Conservation (phyloP, 345 rosid genomes). For the Eucalyptus polyanthemos region DNA sequence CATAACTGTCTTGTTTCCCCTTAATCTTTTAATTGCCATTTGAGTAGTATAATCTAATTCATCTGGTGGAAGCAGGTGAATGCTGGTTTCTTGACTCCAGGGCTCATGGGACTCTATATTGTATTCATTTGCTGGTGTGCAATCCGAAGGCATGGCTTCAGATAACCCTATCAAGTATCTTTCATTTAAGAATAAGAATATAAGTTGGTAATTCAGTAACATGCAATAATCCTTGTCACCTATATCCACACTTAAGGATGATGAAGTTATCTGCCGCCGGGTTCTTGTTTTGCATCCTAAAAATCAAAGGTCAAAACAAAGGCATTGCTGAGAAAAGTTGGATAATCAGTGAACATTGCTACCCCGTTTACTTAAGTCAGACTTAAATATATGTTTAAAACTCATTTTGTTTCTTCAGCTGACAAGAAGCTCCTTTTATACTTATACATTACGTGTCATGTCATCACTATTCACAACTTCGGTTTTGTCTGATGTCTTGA, state of each 20-base stretch:
- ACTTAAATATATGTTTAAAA: background rate
- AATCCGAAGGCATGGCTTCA: slow-evolving; percentile 51
- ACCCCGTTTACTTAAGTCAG: background rate
- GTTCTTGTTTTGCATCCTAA: background rate
- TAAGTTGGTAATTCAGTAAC: background rate
- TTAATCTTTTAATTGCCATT: background rate
- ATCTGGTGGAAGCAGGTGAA: slow-evolving; percentile 35
- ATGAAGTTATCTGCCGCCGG: background rate
- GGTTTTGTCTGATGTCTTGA: background rate
- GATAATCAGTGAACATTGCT: background rate
- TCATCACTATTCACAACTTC: background rate
- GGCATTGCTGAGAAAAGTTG: background rate
- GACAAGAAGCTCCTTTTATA: background rate
- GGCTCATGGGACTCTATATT: slow-evolving; percentile 92
- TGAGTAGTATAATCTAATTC: background rate
- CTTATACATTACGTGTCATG: background rate
- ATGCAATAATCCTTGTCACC: background rate
- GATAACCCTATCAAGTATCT: background rate
- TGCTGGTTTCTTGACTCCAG: slow-evolving; percentile 78
- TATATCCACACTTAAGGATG: background rate
- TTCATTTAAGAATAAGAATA: background rate
- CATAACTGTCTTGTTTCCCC: background rate
- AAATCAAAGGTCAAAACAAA: background rate
- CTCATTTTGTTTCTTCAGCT: background rate
- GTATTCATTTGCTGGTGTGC: slow-evolving; percentile 98